These are phyloP conservation scores for Botrytis porri DNA, from an alignment of 2,329 filamentous ascomycete species.

Conservation along the genomic window DNA sequence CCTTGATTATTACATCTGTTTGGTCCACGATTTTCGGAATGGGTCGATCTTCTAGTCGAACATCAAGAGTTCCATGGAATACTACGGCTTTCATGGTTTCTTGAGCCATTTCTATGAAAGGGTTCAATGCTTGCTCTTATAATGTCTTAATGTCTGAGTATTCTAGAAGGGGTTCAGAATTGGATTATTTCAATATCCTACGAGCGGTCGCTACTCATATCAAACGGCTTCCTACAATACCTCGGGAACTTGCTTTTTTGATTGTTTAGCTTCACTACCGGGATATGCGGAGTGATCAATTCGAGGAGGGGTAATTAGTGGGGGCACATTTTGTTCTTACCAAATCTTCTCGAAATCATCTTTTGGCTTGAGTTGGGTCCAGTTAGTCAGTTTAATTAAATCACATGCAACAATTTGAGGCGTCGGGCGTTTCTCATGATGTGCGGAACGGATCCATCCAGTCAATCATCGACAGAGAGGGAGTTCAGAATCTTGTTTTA, in stretches of 20 bases:
- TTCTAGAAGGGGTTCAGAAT: background rate
- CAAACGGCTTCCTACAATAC: background rate
- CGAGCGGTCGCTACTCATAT: background rate
- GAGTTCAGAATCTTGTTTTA: background rate
- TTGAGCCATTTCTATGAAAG: conserved; percentile 25
- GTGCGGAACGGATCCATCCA: background rate
- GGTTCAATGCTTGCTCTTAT: background rate
- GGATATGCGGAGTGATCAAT: background rate
- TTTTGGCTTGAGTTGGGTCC: background rate
- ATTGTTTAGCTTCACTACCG: background rate
- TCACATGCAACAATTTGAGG: background rate
- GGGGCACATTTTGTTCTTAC: background rate
- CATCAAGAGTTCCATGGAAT: conserved; percentile 60
- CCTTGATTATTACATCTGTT: conserved; percentile 78
- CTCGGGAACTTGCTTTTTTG: background rate
- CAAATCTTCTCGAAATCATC: background rate
- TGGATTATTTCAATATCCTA: background rate
- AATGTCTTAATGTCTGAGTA: background rate
- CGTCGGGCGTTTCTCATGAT: background rate
- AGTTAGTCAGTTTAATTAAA: background rate
- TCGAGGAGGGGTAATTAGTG: conserved; percentile 13
- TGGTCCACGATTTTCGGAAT: conserved; percentile 70
- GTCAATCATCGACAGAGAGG: background rate
- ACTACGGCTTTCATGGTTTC: conserved; percentile 82
- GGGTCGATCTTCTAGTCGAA: conserved; percentile 67